phyloP scores from a whole-genome alignment of 2,329 filamentous ascomycete genomes.

The Uncinocarpus reesii region DNA sequence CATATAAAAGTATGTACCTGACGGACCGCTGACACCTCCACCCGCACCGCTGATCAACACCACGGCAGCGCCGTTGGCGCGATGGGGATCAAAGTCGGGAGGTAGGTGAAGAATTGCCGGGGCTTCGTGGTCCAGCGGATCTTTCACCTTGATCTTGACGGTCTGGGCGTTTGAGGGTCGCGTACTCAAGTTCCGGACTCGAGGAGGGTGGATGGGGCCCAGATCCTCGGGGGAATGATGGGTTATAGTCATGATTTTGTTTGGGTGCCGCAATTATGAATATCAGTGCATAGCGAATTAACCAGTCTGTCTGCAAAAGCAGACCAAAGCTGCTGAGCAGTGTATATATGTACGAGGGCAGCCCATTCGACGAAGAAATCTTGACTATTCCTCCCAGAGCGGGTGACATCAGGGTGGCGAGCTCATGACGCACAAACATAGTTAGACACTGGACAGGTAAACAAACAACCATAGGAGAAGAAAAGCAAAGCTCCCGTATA shows the following conservation, averaged over 20 bases:
- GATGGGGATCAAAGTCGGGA: conserved; percentile 19
- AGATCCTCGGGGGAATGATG: conserved; percentile 10
- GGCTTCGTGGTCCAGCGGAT: conserved; percentile 20
- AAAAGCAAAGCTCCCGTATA: no score
- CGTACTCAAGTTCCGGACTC: conserved; percentile 10
- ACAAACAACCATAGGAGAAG: no score
- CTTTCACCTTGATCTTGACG: conserved; percentile 18
- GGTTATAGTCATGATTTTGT: background rate
- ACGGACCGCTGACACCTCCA: conserved; percentile 34
- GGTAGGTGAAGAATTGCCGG: conserved; percentile 28
- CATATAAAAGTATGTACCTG: conserved; percentile 23
- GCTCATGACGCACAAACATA: no score
- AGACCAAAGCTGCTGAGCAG: no score
- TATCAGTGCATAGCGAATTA: no score
- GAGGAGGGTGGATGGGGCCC: conserved; percentile 16
- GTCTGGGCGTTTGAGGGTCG: conserved; percentile 13
- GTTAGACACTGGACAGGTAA: no score
- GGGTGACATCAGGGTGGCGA: no score
- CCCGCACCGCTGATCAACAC: conserved; percentile 29
- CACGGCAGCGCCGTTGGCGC: conserved; percentile 19
- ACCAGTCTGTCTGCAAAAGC: no score
- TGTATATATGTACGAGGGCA: no score
- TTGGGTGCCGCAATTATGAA: no score
- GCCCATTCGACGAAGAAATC: no score
- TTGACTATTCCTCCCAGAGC: no score